A percentile compares a stretch with the other conserved stretches of the same genome.
These are phyloP conservation scores for Canavalia gladiata DNA, from an alignment of 306 rosid species.

Conservation along the genomic window DNA sequence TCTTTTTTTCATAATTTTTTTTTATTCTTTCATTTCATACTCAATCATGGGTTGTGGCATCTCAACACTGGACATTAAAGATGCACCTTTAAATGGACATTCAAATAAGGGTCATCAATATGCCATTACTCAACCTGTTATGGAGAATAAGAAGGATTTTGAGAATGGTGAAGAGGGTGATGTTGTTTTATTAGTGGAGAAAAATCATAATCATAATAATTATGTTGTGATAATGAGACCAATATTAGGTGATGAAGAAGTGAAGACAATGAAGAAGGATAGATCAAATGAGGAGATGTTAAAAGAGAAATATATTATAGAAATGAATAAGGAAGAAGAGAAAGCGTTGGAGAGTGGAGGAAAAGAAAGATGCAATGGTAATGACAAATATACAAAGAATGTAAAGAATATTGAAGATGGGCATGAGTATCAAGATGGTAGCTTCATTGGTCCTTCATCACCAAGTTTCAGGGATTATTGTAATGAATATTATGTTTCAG, in stretches of 20 bases:
- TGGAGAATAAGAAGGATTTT: background rate
- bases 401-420: background rate
- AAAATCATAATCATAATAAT: background rate
- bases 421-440: constrained; percentile 12
- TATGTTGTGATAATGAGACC: background rate
- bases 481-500: background rate
- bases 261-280: background rate
- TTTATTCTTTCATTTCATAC: background rate
- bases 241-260: constrained; percentile 12
- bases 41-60: constrained; percentile 74
- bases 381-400: background rate
- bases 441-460: constrained; percentile 45
- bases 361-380: background rate
- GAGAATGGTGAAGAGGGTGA: background rate
- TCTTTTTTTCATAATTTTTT: background rate
- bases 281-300: constrained; percentile 14
- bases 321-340: constrained; percentile 2
- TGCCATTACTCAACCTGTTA: background rate
- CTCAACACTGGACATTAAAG: constrained; percentile 47
- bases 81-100: background rate
- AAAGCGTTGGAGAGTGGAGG: background rate
- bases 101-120: background rate
- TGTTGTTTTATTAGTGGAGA: background rate
- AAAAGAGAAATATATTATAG: constrained; percentile 12
- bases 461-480: constrained; percentile 80